A percentile compares a stretch with the other conserved stretches of the same genome.
These are phyloP conservation scores for Chrysosporium keratinophilum DNA, from an alignment of 2,329 filamentous ascomycete species.

Conservation along the genomic window DNA sequence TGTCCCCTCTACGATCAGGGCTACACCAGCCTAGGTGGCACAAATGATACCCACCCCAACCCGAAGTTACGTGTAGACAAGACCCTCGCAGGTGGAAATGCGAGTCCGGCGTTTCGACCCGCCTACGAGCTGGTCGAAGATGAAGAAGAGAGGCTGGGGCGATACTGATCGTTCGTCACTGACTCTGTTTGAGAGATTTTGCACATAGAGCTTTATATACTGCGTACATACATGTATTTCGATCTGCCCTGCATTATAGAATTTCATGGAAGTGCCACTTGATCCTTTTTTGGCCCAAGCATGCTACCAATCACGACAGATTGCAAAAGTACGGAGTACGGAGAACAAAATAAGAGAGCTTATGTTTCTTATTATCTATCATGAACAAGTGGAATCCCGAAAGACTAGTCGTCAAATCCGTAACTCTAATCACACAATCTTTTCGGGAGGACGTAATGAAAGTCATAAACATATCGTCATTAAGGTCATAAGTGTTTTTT, in stretches of 20 bases:
- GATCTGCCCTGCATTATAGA: neutral
- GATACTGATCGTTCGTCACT: constrained; percentile 40
- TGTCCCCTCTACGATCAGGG: constrained; percentile 79
- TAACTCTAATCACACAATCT: neutral
- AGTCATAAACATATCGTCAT: constrained; percentile 8
- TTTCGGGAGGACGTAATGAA: neutral
- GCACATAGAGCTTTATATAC: neutral
- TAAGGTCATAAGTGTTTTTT: neutral
- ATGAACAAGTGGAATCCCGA: neutral
- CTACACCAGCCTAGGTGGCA: constrained; percentile 87
- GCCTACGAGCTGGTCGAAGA: constrained; percentile 68
- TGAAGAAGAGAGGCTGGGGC: constrained; percentile 65
- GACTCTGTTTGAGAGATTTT: neutral
- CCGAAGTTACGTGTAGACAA: constrained; percentile 49
- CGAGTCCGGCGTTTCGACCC: constrained; percentile 47
- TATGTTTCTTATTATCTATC: neutral
- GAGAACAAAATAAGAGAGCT: neutral
- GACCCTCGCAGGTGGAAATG: constrained; percentile 23
- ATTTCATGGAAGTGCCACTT: neutral
- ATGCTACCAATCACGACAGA: neutral
- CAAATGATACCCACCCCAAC: constrained; percentile 79
- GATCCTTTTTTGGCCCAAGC: too few species aligned
- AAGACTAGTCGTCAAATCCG: neutral
- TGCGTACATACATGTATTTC: neutral
- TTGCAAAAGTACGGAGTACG: neutral